These are phyloP conservation scores for Penstemon davidsonii DNA, from an alignment of 257 asterid species.

Conservation along the genomic window DNA sequence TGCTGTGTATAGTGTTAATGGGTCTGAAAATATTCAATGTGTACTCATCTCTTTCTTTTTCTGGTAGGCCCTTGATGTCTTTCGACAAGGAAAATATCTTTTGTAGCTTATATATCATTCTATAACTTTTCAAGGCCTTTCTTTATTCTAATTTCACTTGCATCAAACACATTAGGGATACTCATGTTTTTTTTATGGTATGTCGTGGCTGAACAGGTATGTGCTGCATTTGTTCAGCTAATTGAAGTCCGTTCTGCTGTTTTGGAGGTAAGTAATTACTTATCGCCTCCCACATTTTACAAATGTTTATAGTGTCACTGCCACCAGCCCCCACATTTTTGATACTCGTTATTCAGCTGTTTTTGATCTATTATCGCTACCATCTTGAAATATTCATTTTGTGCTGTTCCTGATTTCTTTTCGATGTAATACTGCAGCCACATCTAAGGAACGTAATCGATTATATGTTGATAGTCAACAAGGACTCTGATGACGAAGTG, in stretches of 20 bases:
- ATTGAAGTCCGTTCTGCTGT: slow-evolving; percentile 78
- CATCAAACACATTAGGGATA: slow-evolving; percentile 20
- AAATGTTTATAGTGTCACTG: slow-evolving; percentile 8
- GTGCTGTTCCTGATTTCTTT: slow-evolving; percentile 36
- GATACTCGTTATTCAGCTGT: background rate
- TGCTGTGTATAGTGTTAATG: background rate
- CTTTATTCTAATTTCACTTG: background rate
- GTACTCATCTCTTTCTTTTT: slow-evolving; percentile 2
- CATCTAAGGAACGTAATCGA: slow-evolving; percentile 84
- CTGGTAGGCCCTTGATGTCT: background rate
- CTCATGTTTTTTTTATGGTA: slow-evolving; percentile 21
- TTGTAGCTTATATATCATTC: background rate
- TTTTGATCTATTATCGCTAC: slow-evolving; percentile 12
- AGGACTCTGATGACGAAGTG: slow-evolving; percentile 91
- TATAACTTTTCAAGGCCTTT: slow-evolving; percentile 12
- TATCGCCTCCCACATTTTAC: slow-evolving; percentile 14
- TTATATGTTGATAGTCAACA: slow-evolving; percentile 85
- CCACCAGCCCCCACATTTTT: background rate
- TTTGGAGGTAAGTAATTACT: slow-evolving; percentile 58
- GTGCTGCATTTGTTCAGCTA: slow-evolving; percentile 95
- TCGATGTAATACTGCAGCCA: slow-evolving; percentile 59
- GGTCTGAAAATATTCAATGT: slow-evolving; percentile 7
- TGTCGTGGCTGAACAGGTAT: slow-evolving; percentile 56
- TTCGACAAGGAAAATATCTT: slow-evolving; percentile 3
- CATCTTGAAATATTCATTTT: background rate